phyloP scores from a whole-genome alignment of 2,329 filamentous ascomycete genomes.

The Fusarium sp. region DNA sequence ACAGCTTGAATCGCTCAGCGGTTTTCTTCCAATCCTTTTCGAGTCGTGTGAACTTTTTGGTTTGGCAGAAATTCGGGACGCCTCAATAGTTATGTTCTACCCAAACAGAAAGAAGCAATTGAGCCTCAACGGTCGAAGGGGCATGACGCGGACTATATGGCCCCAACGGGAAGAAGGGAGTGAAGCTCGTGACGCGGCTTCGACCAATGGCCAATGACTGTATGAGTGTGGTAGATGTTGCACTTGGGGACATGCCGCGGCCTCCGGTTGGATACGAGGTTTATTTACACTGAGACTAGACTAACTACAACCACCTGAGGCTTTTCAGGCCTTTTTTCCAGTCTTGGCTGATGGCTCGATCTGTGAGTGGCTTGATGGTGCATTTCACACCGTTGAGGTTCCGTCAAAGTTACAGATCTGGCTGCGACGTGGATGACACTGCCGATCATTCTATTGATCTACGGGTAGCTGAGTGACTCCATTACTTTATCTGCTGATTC shows the following conservation, averaged over 20 bases:
- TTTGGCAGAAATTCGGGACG: constrained; percentile 10
- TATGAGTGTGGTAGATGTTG: constrained; percentile 33
- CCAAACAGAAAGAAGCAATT: constrained; percentile 20
- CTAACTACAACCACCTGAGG: constrained; percentile 20
- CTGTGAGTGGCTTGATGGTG: no score
- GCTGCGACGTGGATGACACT: constrained; percentile 27
- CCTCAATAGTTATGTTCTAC: constrained; percentile 14
- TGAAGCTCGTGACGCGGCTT: constrained; percentile 43
- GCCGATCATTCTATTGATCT: constrained; percentile 19
- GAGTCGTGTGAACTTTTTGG: constrained; percentile 3
- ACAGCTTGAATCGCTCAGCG: constrained; percentile 2
- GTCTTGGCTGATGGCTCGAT: not conserved
- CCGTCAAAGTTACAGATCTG: constrained; percentile 18
- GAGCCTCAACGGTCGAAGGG: constrained; percentile 17
- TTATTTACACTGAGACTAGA: constrained; percentile 12
- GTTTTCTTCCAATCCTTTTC: constrained; percentile 1
- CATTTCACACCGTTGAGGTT: constrained; percentile 10
- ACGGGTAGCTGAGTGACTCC: constrained; percentile 15
- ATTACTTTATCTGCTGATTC: constrained; percentile 1
- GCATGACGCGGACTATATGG: constrained; percentile 42
- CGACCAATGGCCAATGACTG: constrained; percentile 28
- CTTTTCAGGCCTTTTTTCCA: constrained; percentile 10
- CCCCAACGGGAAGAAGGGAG: constrained; percentile 25
- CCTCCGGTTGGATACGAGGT: constrained; percentile 41
- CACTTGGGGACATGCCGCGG: constrained; percentile 37